Base-by-base conservation (phyloP, 805 yeast species). In the Teunomyces aglyptinius region DNA sequence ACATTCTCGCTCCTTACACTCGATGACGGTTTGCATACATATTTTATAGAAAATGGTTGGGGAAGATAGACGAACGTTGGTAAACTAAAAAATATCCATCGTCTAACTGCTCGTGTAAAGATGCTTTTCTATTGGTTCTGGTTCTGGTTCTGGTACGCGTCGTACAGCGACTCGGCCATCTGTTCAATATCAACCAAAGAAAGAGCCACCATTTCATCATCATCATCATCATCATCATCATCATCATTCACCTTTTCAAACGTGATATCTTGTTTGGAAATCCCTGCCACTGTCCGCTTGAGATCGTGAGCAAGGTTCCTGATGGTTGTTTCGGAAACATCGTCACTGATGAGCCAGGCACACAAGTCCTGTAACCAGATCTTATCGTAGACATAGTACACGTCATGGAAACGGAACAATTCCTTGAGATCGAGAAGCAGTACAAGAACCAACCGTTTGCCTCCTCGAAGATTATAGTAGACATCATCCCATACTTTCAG, bases 361-460 rank as follows among this genome's bases (percentile, higher is more conserved):
- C 87, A 76, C 51, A 89, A 70, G 61, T 91, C 97, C 56, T 86
- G 89, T 4, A 89, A 54, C 72, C 88, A 75, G 0, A 90, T 75
- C 58, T 81, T 82, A 59, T 86, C 86, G 61, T 91, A 91, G 5
- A 89, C 89, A 59, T 89, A 88, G 61, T 89, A 89, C 16, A 85
- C 77, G 57, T 89, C 96, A 59, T 89, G 96, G 59, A 70, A 85
- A 49, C 96, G 75, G 64, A 91, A 91, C 8, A 86, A 66, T 59
- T 86, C 92, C 53, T 86, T 77, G 12, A 82, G 64, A 6, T 77
- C 80, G 26, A 90, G 65, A 19, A 92, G 59, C 1, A 77, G 69
- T 53, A 79, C 77, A 29, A 90, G 67, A 0, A 91, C 75, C 11
- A 77, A 73, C 41, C 86, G 70, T 56, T 83, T 84, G 1, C 97